Conservation (phyloP, 441 rosid genomes). For the Euphorbia schlechtendalii region DNA sequence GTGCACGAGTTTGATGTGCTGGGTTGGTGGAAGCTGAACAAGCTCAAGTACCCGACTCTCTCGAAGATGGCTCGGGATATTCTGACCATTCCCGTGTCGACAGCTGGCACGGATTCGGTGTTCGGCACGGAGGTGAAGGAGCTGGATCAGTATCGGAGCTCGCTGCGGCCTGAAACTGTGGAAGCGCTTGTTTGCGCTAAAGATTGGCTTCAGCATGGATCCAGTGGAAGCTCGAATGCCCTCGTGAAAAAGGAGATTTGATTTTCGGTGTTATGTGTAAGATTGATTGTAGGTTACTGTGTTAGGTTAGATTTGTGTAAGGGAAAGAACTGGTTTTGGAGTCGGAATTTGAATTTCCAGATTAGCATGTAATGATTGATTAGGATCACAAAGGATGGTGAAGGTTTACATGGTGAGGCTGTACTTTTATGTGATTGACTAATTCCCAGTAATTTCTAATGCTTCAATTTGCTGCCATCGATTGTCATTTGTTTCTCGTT, state of each 20-base stretch:
- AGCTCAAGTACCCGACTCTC: constrained; percentile 70
- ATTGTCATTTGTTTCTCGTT: no score
- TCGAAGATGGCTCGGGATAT: constrained; percentile 83
- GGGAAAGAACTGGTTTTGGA: constrained; percentile 10
- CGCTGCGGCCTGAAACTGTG: constrained; percentile 66
- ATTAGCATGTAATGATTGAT: neutral
- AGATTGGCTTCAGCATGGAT: constrained; percentile 66
- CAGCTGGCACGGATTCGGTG: constrained; percentile 47
- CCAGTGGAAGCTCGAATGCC: constrained; percentile 35
- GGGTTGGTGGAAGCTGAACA: constrained; percentile 88
- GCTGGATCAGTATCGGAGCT: constrained; percentile 57
- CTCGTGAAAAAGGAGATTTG: constrained; percentile 53
- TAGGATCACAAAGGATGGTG: no score
- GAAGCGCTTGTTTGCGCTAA: constrained; percentile 84
- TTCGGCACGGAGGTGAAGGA: constrained; percentile 45
- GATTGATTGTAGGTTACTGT: constrained; percentile 18
- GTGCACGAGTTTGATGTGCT: constrained; percentile 64
- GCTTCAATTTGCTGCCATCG: no score
- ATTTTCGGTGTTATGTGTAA: constrained; percentile 9
- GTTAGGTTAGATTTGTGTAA: constrained; percentile 21
- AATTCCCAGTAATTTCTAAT: no score
- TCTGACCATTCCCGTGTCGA: constrained; percentile 52
- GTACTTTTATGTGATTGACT: no score
- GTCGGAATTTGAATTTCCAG: constrained; percentile 12
- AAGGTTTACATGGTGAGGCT: no score